These are phyloP conservation scores for Fusarium domesticum DNA, from an alignment of 2,329 filamentous ascomycete species.

Conservation along the genomic window DNA sequence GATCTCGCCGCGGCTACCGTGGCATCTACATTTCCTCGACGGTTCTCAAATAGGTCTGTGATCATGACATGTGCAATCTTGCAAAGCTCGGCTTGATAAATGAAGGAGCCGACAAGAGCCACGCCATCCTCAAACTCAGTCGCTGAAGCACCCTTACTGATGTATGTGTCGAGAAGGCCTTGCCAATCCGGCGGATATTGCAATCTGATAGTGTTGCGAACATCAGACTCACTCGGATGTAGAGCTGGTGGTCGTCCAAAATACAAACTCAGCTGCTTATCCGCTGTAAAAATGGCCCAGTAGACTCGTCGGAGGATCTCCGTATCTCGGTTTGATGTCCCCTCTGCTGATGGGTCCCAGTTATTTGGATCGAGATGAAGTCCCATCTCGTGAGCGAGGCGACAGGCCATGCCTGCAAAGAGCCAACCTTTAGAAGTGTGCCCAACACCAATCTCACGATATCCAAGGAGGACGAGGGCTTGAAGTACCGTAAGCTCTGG, in stretches of 20 bases:
- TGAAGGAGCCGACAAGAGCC: conserved; percentile 43
- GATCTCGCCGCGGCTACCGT: conserved; percentile 42
- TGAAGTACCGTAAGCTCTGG: conserved; percentile 48
- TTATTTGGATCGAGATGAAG: conserved; percentile 51
- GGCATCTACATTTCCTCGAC: conserved; percentile 39
- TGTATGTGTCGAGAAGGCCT: conserved; percentile 46
- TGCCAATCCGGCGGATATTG: conserved; percentile 50
- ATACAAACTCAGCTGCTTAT: conserved; percentile 51
- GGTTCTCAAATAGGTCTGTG: conserved; percentile 49
- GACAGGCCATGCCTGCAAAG: conserved; percentile 51
- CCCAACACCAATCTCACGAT: conserved; percentile 47
- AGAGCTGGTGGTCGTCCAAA: conserved; percentile 50
- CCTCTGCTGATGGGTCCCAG: conserved; percentile 42
- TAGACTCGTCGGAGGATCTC: conserved; percentile 49
- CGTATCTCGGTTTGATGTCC: conserved; percentile 35
- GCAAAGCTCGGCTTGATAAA: conserved; percentile 46
- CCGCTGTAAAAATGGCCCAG: conserved; percentile 49
- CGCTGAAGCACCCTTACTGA: conserved; percentile 42
- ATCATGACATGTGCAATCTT: conserved; percentile 51
- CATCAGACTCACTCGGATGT: conserved; percentile 48
- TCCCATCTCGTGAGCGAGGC: conserved; percentile 51
- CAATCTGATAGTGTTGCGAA: conserved; percentile 46
- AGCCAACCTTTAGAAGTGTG: conserved; percentile 50
- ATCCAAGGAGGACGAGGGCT: conserved; percentile 44
- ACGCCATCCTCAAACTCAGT: conserved; percentile 47